A percentile compares a stretch with the other conserved stretches of the same genome.
Conservation (phyloP, 108 stramenopile genomes). For the Parmales sp. region DNA sequence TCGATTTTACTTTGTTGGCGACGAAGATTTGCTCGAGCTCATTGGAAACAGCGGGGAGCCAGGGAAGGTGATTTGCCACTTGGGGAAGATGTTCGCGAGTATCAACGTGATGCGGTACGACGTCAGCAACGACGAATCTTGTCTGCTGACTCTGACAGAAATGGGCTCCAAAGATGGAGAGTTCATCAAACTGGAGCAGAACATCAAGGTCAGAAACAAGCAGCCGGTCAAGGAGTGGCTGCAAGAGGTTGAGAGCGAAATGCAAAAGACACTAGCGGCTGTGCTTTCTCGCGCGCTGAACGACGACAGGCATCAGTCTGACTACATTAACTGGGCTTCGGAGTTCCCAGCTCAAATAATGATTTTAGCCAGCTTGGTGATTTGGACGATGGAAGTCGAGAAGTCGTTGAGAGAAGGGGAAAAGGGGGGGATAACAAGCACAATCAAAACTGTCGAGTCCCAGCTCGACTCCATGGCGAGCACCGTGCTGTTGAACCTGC, state of each 20-base stretch:
- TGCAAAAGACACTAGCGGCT: constrained; percentile 79
- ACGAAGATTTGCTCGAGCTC: constrained; percentile 97
- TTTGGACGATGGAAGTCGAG: constrained; percentile 83
- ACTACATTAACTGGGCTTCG: constrained; percentile 69
- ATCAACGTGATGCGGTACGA: constrained; percentile 32
- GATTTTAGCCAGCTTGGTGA: constrained; percentile 80
- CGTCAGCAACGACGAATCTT: not conserved
- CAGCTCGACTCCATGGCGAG: constrained; percentile 70
- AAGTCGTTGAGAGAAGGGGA: constrained; percentile 44
- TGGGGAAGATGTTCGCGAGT: constrained; percentile 97
- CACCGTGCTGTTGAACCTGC: constrained; percentile 74
- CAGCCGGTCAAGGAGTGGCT: constrained; percentile 87
- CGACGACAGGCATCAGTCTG: constrained; percentile 47
- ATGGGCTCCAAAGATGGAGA: constrained; percentile 97
- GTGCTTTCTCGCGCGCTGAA: not conserved
- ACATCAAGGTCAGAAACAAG: constrained; percentile 55
- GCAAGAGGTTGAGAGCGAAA: constrained; percentile 67
- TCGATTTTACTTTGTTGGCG: constrained; percentile 98
- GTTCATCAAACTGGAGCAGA: constrained; percentile 57
- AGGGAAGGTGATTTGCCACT: constrained; percentile 79
- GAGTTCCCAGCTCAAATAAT: constrained; percentile 90
- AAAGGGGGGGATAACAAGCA: constrained; percentile 27
- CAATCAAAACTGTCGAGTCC: not conserved
- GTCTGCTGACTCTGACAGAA: constrained; percentile 18
- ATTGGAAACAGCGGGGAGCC: constrained; percentile 89